Percentiles rank a stretch among this genome's conserved stretches.
These are phyloP conservation scores for Sclerotinia sclerotiorum DNA, from an alignment of 2,329 filamentous ascomycete species.

Conservation along the genomic window DNA sequence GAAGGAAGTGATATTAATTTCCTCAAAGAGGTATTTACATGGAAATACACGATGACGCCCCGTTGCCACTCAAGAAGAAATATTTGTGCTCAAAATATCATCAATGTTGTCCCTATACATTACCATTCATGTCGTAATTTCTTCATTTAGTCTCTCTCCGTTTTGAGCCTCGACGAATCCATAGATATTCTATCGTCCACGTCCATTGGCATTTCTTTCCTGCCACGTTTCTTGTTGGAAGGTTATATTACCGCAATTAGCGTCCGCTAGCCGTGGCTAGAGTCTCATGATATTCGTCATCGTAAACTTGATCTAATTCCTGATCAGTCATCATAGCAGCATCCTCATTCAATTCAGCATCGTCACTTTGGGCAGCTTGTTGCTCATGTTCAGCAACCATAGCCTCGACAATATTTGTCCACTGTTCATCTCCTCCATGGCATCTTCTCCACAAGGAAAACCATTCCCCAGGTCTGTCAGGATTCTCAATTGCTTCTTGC, in stretches of 20 bases:
- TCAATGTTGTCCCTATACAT: not conserved
- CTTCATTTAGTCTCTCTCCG: not conserved
- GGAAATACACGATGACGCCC: not conserved
- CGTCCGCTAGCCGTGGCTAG: not conserved
- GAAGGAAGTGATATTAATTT: not conserved
- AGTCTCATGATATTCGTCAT: not conserved
- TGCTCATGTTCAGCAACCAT: conserved; percentile 11
- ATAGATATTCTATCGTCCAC: not conserved
- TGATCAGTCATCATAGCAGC: not conserved
- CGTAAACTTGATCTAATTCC: not conserved
- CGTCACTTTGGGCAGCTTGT: not conserved
- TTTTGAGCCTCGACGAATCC: not conserved
- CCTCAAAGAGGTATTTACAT: not conserved
- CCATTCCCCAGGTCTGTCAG: conserved; percentile 29
- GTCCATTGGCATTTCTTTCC: too few species aligned
- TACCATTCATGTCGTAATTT: not conserved
- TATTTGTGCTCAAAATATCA: not conserved
- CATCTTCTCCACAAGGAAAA: conserved; percentile 29
- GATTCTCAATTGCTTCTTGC: conserved; percentile 24
- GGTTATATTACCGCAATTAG: too few species aligned
- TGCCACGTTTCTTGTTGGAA: not conserved
- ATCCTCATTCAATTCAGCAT: not conserved
- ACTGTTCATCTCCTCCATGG: conserved; percentile 7
- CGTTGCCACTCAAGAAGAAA: too few species aligned
- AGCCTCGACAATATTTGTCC: not conserved